Base-by-base conservation (phyloP, 148 eudicot genomes). In the Chenopodium quinoa region DNA sequence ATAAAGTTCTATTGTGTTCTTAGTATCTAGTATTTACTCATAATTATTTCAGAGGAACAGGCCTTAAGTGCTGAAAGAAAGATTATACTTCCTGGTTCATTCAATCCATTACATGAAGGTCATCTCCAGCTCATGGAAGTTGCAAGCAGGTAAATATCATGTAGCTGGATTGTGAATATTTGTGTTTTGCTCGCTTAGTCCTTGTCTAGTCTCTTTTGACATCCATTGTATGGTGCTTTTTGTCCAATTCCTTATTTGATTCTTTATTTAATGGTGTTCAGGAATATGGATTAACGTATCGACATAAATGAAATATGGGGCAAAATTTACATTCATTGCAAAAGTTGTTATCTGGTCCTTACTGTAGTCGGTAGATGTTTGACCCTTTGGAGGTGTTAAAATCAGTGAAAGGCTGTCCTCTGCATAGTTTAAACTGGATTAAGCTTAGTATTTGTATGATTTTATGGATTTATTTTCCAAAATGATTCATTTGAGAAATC, bases 31-130 rank as follows among this genome's bases (percentile, higher is more conserved):
- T 80, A 63, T 37, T 81, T 68, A 83, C 76, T 75, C 64, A n/a
- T 83, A 22, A 83, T 32, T 87, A 12, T 86, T 79, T 79, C 93
- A 95, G 99, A 81, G 76, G 75, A 56, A 44, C 79, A 81, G 69
- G 31, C 80, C 76, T 83, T 84, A 31, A 84, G 81, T 75, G 84
- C 80, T 64, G 97, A 90, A 66, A 92, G 99, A 88, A 96, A 87
- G 85, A 86, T 94, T 40, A 89, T 96, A 73, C 88, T 96, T 46
- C 88, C 99, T 44, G 99, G 99, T 70, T 96, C 99, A 19, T 96
- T 96, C 86, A 92, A 92, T 84, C 99, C 99, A 22, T 86, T 96
- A 83, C 99, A 96, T 77, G 94, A 91, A 82, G 99, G 99, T 77
- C 99, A 96, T 82, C 80, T 93, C 64, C 95, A 89, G 86, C 98